Conservation (phyloP, 768 basidiomycete genomes). For the Vishniacozyma victoriae region DNA sequence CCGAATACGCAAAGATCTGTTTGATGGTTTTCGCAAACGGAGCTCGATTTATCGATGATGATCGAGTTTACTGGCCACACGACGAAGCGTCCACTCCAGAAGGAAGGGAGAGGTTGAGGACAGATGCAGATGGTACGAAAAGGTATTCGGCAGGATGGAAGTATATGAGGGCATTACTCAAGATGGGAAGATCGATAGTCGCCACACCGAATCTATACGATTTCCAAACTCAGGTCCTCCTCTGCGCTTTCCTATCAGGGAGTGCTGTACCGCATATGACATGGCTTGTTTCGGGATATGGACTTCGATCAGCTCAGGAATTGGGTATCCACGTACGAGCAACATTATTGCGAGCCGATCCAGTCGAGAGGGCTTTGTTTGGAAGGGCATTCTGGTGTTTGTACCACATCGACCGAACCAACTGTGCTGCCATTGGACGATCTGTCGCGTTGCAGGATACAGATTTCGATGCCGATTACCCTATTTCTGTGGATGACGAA, state of each 20-base stretch:
- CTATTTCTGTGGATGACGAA: constrained; percentile 72
- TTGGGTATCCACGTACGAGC: constrained; percentile 66
- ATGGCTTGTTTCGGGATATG: constrained; percentile 64
- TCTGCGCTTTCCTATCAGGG: constrained; percentile 39
- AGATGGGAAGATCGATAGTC: constrained; percentile 57
- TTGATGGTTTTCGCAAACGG: constrained; percentile 69
- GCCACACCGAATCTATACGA: constrained; percentile 61
- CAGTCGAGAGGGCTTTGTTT: constrained; percentile 64
- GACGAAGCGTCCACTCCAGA: constrained; percentile 30
- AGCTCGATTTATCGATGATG: constrained; percentile 58
- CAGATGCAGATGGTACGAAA: constrained; percentile 25
- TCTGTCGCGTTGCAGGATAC: constrained; percentile 63
- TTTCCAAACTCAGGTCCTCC: constrained; percentile 58
- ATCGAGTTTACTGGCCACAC: constrained; percentile 50
- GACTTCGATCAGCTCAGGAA: constrained; percentile 68
- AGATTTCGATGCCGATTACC: constrained; percentile 68
- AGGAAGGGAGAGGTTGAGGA: constrained; percentile 21
- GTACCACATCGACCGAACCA: constrained; percentile 45
- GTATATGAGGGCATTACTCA: constrained; percentile 61
- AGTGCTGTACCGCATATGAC: constrained; percentile 34
- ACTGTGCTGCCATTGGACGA: constrained; percentile 56
- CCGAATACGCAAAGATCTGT: constrained; percentile 54
- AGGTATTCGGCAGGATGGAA: constrained; percentile 41
- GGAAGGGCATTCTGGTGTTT: constrained; percentile 70
- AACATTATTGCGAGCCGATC: constrained; percentile 44